A percentile compares a stretch with the other conserved stretches of the same genome.
These are phyloP conservation scores for Trichoderma sp. DNA, from an alignment of 2,329 filamentous ascomycete genomes.

Conservation along the genomic window DNA sequence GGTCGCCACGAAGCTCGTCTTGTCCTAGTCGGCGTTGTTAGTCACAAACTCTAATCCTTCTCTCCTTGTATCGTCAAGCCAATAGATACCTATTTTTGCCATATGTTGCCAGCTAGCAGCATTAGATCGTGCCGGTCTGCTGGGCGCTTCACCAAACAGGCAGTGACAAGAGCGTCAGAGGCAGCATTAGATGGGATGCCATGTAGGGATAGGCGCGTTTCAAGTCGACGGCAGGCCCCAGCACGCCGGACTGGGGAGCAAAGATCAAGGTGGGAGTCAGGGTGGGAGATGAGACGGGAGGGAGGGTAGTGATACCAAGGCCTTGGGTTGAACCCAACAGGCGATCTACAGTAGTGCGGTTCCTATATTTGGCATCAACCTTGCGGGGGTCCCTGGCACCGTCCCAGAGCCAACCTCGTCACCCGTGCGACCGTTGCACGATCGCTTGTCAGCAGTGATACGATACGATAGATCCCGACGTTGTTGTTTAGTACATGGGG, in stretches of 20 bases:
- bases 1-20: neutral
- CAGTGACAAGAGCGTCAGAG: constrained; percentile 6
- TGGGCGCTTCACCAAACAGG: constrained; percentile 18
- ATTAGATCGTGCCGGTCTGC: neutral
- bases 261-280: constrained; percentile 24
- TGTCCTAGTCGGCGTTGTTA: neutral
- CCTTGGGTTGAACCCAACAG: constrained; percentile 25
- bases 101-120: constrained; percentile 1
- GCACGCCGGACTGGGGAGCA: constrained; percentile 15
- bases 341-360: constrained; percentile 24
- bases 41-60: constrained; percentile 2
- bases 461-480: constrained; percentile 8
- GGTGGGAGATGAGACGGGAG: constrained; percentile 23
- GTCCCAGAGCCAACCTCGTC: constrained; percentile 22
- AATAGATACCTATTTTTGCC: constrained; percentile 19
- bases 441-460: constrained; percentile 25
- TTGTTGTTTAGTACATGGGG: neutral
- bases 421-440: constrained; percentile 27
- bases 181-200: constrained; percentile 20
- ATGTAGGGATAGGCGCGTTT: constrained; percentile 17
- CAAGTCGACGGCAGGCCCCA: constrained; percentile 6
- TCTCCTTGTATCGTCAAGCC: neutral
- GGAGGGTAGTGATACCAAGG: constrained; percentile 30
- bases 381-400: constrained; percentile 13
- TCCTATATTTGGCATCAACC: constrained; percentile 29